phyloP scores from a whole-genome alignment of 768 basidiomycete species.

The Omphalotus guepiniiformis region DNA sequence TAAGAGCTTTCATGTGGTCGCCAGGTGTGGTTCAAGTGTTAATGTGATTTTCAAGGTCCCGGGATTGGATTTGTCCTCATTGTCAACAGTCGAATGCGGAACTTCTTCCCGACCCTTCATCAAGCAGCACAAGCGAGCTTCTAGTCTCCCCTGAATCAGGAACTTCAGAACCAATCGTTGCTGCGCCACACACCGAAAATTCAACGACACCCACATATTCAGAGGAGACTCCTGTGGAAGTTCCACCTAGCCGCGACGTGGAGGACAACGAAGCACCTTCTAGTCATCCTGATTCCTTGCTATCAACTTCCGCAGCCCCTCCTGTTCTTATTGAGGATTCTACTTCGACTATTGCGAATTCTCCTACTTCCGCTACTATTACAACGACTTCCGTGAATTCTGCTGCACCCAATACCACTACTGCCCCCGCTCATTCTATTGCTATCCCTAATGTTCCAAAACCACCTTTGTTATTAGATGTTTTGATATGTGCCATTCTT shows the following conservation, averaged over 20 bases:
- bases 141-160: not conserved
- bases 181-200: not conserved
- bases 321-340: not conserved
- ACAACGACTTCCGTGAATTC: slow-evolving; percentile 27
- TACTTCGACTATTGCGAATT: slow-evolving; percentile 1
- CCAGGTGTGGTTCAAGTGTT: slow-evolving; percentile 9
- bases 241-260: not conserved
- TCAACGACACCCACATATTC: not conserved
- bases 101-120: slow-evolving; percentile 63
- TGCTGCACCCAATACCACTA: slow-evolving; percentile 2
- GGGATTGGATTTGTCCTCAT: slow-evolving; percentile 75
- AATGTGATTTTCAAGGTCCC: slow-evolving; percentile 48
- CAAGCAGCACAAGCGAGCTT: too few species aligned
- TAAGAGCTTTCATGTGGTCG: slow-evolving; percentile 32
- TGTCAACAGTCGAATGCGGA: slow-evolving; percentile 66
- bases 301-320: not conserved
- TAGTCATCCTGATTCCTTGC: slow-evolving; percentile 7
- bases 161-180: too few species aligned
- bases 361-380: not conserved
- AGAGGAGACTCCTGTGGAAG: too few species aligned
- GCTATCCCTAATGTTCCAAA: slow-evolving; percentile 51
- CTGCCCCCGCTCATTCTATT: slow-evolving; percentile 11
- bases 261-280: not conserved
- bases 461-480: slow-evolving; percentile 40
- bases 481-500: slow-evolving; percentile 67